Conservation (phyloP, 192 early-diverging fungal species). For the Coemansia sp. region DNA sequence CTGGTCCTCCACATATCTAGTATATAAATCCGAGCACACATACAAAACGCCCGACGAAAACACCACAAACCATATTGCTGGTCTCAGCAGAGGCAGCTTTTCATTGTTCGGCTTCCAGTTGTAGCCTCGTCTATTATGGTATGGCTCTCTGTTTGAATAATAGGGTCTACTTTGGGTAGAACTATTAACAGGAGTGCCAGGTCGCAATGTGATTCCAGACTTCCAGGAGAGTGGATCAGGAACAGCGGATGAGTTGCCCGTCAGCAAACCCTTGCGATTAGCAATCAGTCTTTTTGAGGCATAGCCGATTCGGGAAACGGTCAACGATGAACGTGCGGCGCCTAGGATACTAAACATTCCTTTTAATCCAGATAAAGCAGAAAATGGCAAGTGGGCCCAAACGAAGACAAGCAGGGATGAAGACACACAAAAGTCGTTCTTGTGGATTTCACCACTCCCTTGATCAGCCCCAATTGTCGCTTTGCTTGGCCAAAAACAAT, state of each 20-base stretch:
- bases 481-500: too few species aligned
- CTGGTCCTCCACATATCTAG: constrained; percentile 9
- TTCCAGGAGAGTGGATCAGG: background rate
- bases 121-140: constrained; percentile 11
- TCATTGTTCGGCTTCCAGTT: constrained; percentile 8
- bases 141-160: too few species aligned
- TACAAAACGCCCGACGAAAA: constrained; percentile 33
- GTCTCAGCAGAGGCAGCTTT: constrained; percentile 21
- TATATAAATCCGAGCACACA: constrained; percentile 22
- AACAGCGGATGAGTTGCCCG: background rate
- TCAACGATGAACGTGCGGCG: background rate
- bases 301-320: background rate
- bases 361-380: background rate
- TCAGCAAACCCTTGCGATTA: background rate
- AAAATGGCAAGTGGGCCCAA: too few species aligned
- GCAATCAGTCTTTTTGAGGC: background rate
- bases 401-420: too few species aligned
- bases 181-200: background rate
- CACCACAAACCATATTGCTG: constrained; percentile 32
- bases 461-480: too few species aligned
- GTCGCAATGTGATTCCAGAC: background rate
- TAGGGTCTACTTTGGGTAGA: constrained; percentile 5
- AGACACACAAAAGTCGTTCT: too few species aligned
- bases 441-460: too few species aligned
- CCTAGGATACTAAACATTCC: background rate